Evolutionary conservation across 2,329 filamentous ascomycete species (phyloP).

Genomic region (Pleurostoma richardsiae): DNA sequence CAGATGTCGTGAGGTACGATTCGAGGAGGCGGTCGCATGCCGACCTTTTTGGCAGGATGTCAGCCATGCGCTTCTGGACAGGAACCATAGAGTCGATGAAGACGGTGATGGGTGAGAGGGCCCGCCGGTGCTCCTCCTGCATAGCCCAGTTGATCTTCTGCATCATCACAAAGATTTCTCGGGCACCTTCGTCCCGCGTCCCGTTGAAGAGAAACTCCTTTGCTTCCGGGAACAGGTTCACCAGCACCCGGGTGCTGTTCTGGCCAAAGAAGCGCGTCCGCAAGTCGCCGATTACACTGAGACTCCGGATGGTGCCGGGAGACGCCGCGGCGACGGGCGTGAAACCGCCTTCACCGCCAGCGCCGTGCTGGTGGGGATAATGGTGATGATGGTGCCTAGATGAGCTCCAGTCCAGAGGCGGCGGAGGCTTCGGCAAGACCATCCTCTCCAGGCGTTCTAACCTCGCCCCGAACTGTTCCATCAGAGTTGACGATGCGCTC

Average conservation of each 20-base stretch:
- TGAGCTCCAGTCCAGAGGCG: slow-evolving; percentile 8
- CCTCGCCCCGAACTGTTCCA: slow-evolving; percentile 43
- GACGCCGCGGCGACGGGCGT: slow-evolving; percentile 16
- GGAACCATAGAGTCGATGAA: slow-evolving; percentile 56
- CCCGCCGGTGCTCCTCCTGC: slow-evolving; percentile 40
- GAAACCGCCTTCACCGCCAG: slow-evolving; percentile 9
- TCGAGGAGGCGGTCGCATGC: slow-evolving; percentile 47
- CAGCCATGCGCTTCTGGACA: slow-evolving; percentile 51
- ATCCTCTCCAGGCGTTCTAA: slow-evolving; percentile 51
- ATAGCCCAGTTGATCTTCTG: slow-evolving; percentile 41
- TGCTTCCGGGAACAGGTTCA: slow-evolving; percentile 52
- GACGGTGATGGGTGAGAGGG: slow-evolving; percentile 45
- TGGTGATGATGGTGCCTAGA: neutral
- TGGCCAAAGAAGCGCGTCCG: slow-evolving; percentile 49
- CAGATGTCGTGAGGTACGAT: slow-evolving; percentile 43
- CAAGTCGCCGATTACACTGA: slow-evolving; percentile 43
- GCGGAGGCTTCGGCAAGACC: slow-evolving; percentile 35
- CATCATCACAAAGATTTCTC: slow-evolving; percentile 38
- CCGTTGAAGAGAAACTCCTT: slow-evolving; percentile 42
- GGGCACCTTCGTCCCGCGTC: slow-evolving; percentile 31
- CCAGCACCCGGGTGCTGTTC: slow-evolving; percentile 44
- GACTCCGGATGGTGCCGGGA: slow-evolving; percentile 40
- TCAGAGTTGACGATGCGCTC: slow-evolving; percentile 6
- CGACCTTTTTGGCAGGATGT: slow-evolving; percentile 45
- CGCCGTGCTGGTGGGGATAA: neutral